Conservation (phyloP, 257 asterid genomes). For the Rhazya stricta region DNA sequence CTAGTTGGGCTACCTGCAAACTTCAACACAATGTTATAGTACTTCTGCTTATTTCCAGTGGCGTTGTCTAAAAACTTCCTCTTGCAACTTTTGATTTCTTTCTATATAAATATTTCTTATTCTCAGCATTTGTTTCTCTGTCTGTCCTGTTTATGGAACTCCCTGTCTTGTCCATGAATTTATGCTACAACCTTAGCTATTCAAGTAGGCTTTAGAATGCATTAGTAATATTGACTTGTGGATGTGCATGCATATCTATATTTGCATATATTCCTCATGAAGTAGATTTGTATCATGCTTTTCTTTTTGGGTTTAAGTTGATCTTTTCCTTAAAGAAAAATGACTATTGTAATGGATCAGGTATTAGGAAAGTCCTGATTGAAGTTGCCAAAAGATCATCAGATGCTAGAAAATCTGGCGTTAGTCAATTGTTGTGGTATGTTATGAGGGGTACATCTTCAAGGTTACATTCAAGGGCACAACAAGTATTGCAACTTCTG, state of each 20-base stretch:
- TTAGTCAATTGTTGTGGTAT: slow-evolving; percentile 59
- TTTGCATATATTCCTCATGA: neutral
- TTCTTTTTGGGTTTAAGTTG: neutral
- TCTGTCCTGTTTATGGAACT: neutral
- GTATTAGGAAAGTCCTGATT: slow-evolving; percentile 49
- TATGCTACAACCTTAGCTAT: neutral
- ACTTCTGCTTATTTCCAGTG: neutral
- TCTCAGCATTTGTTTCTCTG: neutral
- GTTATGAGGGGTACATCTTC: slow-evolving; percentile 61
- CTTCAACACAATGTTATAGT: neutral
- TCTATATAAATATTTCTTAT: neutral
- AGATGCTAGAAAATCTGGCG: slow-evolving; percentile 55
- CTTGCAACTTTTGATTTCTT: neutral
- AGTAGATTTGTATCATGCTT: neutral
- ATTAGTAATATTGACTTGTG: neutral
- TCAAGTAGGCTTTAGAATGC: neutral
- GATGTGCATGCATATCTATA: neutral
- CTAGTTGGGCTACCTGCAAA: neutral
- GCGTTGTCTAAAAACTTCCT: neutral
- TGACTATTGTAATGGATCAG: slow-evolving; percentile 38
- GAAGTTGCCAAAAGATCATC: slow-evolving; percentile 72
- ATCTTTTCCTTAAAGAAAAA: neutral
- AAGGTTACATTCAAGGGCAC: slow-evolving; percentile 70
- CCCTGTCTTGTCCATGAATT: neutral
- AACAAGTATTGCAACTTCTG: slow-evolving; percentile 42